Base-by-base conservation (phyloP, 768 basidiomycete genomes). In the Pleurotus tuoliensis region DNA sequence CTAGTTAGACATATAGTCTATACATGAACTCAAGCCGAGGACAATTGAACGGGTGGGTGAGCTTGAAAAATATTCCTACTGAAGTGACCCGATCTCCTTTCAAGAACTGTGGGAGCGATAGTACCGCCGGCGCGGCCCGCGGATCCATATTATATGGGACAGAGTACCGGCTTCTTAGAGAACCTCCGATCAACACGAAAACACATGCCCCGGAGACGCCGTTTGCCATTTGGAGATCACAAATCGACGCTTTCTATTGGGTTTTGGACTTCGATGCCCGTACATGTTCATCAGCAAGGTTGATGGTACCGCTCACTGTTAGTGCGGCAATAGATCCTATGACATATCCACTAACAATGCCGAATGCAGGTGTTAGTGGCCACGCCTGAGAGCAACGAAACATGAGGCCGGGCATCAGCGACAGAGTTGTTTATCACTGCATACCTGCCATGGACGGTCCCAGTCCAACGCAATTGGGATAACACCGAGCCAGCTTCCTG, bases 381-480 rank as follows among this genome's bases (percentile, higher is more conserved):
- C 90, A 95, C 22, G 87, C 83, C 90, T 94, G 56, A 59, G 40
- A 22, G 47, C 41, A 24, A 40, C 27, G 27, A 25, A 34, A 34
- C 9, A 38, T 34, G 9, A 51, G 46, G 34, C 56, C 41, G n/a
- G 22, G 46, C 30, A 47, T 15, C 40, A 59, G 25, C 18, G 30
- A 46, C 39, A 44, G 34, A 7, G 13, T 51, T 39, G 57, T 25
- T 38, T 9, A 27, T 47, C 37, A 30, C 40, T 37, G 72, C 82
- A 56, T 53, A 91, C 94, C 88, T 98, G 96, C 95, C 95, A 98
- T 5, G 95, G 92, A 38, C 93, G 81, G 66, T 94, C 94, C 96
- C 96, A 98, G 71, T 98, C 96, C 15, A 98, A 82, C 0, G 92
- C 90, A 46, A 94, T 87, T 2, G 93, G 91, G 46, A 95, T 76